These are phyloP conservation scores for Aureobasidium sp. DNA, from an alignment of 2,329 filamentous ascomycete genomes.

Conservation along the genomic window DNA sequence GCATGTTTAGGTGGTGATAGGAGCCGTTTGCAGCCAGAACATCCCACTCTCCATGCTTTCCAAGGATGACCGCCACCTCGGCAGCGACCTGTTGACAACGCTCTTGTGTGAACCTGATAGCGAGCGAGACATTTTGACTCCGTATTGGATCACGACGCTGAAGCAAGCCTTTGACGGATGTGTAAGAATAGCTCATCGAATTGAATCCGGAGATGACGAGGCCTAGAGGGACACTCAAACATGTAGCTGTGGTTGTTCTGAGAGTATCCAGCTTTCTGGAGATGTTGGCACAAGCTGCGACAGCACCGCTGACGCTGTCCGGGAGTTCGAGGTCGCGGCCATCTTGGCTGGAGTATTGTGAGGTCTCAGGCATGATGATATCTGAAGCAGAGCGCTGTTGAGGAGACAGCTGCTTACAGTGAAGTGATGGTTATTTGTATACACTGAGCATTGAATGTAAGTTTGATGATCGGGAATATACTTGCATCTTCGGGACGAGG, in stretches of 20 bases:
- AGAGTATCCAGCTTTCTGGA: not conserved
- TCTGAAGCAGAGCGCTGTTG: not conserved
- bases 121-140: not conserved
- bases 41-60: not conserved
- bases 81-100: not conserved
- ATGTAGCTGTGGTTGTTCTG: not conserved
- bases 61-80: not conserved
- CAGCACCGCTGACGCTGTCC: not conserved
- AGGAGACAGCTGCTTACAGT: not conserved
- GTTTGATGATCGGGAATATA: not conserved
- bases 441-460: not conserved
- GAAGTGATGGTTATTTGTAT: not conserved
- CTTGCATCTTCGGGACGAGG: not conserved
- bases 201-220: not conserved
- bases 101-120: not conserved
- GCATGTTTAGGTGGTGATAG: not conserved
- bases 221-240: not conserved
- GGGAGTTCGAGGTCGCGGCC: not conserved
- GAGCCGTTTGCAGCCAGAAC: not conserved
- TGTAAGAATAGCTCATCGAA: not conserved
- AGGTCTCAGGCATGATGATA: not conserved
- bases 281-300: not conserved
- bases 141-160: not conserved
- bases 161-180: too few species aligned
- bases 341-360: not conserved